Evolutionary conservation across 2,329 filamentous ascomycete genomes (phyloP).

Genomic region (Aspergillus terreus): DNA sequence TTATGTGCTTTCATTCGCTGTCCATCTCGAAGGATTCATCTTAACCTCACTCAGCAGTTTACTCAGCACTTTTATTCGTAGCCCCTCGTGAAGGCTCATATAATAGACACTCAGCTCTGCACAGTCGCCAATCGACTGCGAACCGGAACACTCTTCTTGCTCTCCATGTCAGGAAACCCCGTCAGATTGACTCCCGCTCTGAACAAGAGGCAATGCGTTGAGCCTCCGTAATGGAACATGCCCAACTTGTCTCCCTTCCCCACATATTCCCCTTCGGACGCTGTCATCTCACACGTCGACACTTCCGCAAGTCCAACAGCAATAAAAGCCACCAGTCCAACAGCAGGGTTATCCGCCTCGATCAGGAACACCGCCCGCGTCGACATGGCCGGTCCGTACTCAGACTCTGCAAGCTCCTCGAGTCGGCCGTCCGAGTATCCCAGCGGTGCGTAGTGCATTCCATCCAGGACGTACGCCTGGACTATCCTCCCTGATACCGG

Average conservation of each 20-base stretch:
- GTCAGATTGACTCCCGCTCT: neutral
- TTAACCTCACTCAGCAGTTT: no score
- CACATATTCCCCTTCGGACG: neutral
- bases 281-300: slow-evolving; percentile 5
- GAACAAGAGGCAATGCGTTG: slow-evolving; percentile 6
- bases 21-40: no score
- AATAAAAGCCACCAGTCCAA: slow-evolving; percentile 2
- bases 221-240: slow-evolving; percentile 8
- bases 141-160: neutral
- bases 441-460: neutral
- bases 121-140: neutral
- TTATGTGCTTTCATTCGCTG: no score
- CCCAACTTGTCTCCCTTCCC: slow-evolving; percentile 3
- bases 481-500: neutral
- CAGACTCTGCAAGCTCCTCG: neutral
- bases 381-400: neutral
- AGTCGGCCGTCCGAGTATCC: neutral
- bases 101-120: neutral
- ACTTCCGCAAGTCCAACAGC: slow-evolving; percentile 3
- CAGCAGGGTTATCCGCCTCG: neutral
- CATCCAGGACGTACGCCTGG: neutral
- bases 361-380: slow-evolving; percentile 3
- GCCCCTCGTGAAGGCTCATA: neutral
- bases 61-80: no score
- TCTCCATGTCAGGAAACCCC: neutral